Percentiles rank a stretch among this genome's conserved stretches.
phyloP scores from a whole-genome alignment of 441 rosid genomes.

The Gossypium laxum region DNA sequence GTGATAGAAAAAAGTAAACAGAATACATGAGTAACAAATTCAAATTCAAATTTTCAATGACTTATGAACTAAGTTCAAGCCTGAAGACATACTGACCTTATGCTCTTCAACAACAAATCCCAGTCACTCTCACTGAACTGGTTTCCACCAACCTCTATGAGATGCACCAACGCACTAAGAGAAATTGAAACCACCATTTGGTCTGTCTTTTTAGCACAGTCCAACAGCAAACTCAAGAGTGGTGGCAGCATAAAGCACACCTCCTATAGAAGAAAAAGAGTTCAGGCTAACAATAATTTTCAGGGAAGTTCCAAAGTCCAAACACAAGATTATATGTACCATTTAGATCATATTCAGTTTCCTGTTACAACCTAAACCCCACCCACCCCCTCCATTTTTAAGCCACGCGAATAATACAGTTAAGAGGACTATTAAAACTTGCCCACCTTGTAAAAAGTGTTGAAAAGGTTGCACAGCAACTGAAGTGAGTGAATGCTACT shows the following conservation, averaged over 20 bases:
- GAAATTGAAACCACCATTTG: constrained; percentile 94
- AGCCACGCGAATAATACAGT: neutral
- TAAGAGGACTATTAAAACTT: constrained; percentile 3
- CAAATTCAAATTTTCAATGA: neutral
- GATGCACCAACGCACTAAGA: constrained; percentile 90
- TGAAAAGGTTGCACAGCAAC: constrained; percentile 93
- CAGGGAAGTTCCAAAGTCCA: neutral
- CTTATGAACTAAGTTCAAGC: neutral
- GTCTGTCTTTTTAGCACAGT: constrained; percentile 93
- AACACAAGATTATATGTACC: neutral
- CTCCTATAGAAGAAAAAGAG: constrained; percentile 41
- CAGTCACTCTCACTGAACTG: constrained; percentile 92
- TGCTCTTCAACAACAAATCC: constrained; percentile 94
- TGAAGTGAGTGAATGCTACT: constrained; percentile 97
- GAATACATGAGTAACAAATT: constrained; percentile 12
- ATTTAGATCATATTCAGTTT: neutral
- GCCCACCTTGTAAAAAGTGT: constrained; percentile 92
- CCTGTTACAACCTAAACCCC: neutral
- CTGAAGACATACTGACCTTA: constrained; percentile 43
- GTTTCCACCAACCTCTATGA: constrained; percentile 97
- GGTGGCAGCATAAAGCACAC: constrained; percentile 99
- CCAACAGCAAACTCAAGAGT: constrained; percentile 81
- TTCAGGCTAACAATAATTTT: neutral
- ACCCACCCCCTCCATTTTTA: neutral
- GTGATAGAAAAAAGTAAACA: constrained; percentile 17